These are phyloP conservation scores for Margaritispora aquatica DNA, from an alignment of 495 filamentous ascomycete genomes.

Conservation along the genomic window DNA sequence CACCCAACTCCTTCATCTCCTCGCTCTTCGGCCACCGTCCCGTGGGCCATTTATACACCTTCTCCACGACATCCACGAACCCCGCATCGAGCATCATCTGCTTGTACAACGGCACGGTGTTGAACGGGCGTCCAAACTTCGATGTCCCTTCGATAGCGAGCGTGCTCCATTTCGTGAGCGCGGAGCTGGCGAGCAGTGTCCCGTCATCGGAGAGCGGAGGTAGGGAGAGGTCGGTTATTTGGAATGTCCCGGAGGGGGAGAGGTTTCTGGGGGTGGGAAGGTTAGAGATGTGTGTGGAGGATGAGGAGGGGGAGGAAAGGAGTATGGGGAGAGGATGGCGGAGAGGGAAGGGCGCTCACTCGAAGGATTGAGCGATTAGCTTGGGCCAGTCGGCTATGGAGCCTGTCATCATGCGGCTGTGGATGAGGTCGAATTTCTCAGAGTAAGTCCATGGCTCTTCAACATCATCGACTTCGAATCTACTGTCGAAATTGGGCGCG, in stretches of 20 bases:
- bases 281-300: too few relatives aligned
- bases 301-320: too few relatives aligned
- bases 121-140: not conserved
- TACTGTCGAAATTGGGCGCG: too few relatives aligned
- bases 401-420: slow-evolving; percentile 38
- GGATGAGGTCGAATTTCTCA: slow-evolving; percentile 44
- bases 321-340: not conserved
- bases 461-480: slow-evolving; percentile 47
- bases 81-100: slow-evolving; percentile 40
- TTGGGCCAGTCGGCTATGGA: slow-evolving; percentile 3
- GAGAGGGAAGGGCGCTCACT: not conserved
- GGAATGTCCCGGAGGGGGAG: slow-evolving; percentile 45
- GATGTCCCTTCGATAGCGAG: slow-evolving; percentile 19
- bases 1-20: slow-evolving; percentile 25
- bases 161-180: not conserved
- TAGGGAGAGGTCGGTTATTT: slow-evolving; percentile 37
- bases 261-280: slow-evolving; percentile 14
- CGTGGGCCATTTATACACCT: slow-evolving; percentile 42
- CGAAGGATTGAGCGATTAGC: not conserved
- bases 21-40: slow-evolving; percentile 43
- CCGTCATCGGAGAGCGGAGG: slow-evolving; percentile 32
- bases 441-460: slow-evolving; percentile 47
- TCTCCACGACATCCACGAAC: slow-evolving; percentile 41
- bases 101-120: slow-evolving; percentile 5
- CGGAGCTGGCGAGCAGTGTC: slow-evolving; percentile 12